Evolutionary conservation across 2,329 filamentous ascomycete genomes (phyloP).

Genomic region (Massarina eburnea): DNA sequence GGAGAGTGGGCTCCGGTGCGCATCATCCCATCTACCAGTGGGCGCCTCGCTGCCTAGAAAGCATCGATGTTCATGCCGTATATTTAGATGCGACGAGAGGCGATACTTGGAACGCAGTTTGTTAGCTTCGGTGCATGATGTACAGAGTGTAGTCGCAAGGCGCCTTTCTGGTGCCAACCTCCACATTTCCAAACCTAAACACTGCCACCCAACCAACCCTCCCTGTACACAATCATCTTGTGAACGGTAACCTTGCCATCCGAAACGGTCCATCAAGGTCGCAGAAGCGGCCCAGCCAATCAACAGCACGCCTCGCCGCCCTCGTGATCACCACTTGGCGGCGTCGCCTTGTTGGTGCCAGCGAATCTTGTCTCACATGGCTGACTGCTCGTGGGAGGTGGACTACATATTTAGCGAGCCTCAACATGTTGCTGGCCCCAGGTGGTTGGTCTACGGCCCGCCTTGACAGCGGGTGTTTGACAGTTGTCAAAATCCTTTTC

Average conservation of each 20-base stretch:
- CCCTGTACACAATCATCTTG: no score
- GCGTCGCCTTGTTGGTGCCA: conserved; percentile 2
- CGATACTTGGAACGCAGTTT: no score
- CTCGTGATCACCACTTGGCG: not conserved
- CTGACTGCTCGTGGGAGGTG: no score
- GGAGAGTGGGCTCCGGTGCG: no score
- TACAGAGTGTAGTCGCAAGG: no score
- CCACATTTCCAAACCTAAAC: no score
- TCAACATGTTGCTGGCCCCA: not conserved
- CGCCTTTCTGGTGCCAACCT: no score
- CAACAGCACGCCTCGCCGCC: not conserved
- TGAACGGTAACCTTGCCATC: no score
- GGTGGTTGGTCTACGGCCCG: no score
- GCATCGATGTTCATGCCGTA: not conserved
- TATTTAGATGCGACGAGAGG: conserved; percentile 16
- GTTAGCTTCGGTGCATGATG: no score
- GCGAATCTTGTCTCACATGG: not conserved
- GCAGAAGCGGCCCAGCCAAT: not conserved
- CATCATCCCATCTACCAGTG: not conserved
- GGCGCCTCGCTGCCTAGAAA: not conserved
- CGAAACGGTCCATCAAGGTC: not conserved
- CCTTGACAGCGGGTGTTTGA: not conserved
- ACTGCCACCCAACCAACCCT: no score
- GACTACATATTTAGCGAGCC: not conserved
- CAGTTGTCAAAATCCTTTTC: conserved; percentile 1